Base-by-base conservation (phyloP, 1,139 yeast species). In the Blastobotrys malaysiensis region DNA sequence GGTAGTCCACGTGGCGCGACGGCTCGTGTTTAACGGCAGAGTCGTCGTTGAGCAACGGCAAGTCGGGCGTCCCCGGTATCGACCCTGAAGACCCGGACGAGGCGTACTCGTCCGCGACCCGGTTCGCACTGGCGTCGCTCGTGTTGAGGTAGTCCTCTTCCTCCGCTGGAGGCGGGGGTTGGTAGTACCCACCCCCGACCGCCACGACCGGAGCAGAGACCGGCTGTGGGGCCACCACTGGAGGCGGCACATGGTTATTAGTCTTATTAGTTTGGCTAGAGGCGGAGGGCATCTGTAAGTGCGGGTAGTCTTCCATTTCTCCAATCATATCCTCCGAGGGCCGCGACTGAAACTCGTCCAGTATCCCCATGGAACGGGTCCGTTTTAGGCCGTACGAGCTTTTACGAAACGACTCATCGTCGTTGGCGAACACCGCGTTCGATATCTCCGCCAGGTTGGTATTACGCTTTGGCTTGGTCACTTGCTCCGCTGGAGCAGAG, bases 1-100 rank as follows among this genome's bases (percentile, higher is more conserved):
- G 77, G 69, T 93, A 93, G 73, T 93, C 99, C 14, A 93, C 99
- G 66, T 91, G 97, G 52, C 85, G 80, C 49, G 86, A 81, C 5
- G 98, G 97, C 65, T 88, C 95, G 60, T 81, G 81, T 52, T 80
- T 80, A 43, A 91, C 77, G 63, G 87, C 95, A 26, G 84, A 81
- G 71, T 93, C 99, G 70, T 93, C 99, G 64, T 87, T 64, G 22
- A 71, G 69, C 51, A 68, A 73, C 9, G 72, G 69, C 4, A 73
- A 65, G 31, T 70, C 74, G 1, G 78, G 74, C 18, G 67, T 58
- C 13, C 66, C 64, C 7, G 67, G 63, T 27, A 52, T 51, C 4
- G 60, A 51, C 16, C 54, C 46, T 2, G 52, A 44, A 14, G 49
- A 36, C 5, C 43, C 43, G 1, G 49, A 19, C 11, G 44, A 46